Evolutionary conservation across 352 stramenopile species (phyloP).

Genomic region (Phytophthora tentaculata): DNA sequence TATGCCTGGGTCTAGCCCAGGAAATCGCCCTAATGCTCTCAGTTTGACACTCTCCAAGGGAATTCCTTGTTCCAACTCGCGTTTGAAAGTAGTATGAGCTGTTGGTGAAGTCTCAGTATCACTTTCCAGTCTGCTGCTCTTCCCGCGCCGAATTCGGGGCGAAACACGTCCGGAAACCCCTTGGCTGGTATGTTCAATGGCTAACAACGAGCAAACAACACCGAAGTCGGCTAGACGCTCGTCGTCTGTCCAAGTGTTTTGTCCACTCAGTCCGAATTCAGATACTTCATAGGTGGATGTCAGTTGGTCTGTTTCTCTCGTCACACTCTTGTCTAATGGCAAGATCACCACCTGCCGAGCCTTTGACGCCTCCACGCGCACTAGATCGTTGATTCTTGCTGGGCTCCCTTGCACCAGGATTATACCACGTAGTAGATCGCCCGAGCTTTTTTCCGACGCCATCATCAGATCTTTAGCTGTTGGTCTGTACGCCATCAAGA

Average conservation of each 20-base stretch:
- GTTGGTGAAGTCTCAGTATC: slow-evolving; percentile 11
- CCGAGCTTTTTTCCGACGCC: slow-evolving; percentile 16
- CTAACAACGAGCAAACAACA: slow-evolving; percentile 48
- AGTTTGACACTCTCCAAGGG: slow-evolving; percentile 65
- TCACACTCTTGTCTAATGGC: slow-evolving; percentile 30
- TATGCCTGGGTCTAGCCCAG: slow-evolving; percentile 51
- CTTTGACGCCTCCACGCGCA: slow-evolving; percentile 31
- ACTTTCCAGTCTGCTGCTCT: slow-evolving; percentile 29
- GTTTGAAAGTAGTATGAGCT: slow-evolving; percentile 36
- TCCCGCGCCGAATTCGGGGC: slow-evolving; percentile 12
- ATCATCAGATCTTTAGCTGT: slow-evolving; percentile 32
- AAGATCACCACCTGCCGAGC: slow-evolving; percentile 43
- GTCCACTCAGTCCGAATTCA: slow-evolving; percentile 11
- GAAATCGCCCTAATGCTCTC: slow-evolving; percentile 56
- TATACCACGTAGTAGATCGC: slow-evolving; percentile 38
- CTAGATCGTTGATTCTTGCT: slow-evolving; percentile 35
- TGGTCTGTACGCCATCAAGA: slow-evolving; percentile 35
- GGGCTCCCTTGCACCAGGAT: slow-evolving; percentile 43
- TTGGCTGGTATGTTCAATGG: slow-evolving; percentile 40
- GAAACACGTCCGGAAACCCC: slow-evolving; percentile 13
- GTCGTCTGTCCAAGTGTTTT: slow-evolving; percentile 25
- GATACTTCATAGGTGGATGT: slow-evolving; percentile 30
- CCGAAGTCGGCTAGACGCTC: slow-evolving; percentile 47
- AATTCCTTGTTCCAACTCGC: slow-evolving; percentile 57
- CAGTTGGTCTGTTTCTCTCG: slow-evolving; percentile 26